These are phyloP conservation scores for Dalbergia oliveri DNA, from an alignment of 306 rosid species.

Conservation along the genomic window DNA sequence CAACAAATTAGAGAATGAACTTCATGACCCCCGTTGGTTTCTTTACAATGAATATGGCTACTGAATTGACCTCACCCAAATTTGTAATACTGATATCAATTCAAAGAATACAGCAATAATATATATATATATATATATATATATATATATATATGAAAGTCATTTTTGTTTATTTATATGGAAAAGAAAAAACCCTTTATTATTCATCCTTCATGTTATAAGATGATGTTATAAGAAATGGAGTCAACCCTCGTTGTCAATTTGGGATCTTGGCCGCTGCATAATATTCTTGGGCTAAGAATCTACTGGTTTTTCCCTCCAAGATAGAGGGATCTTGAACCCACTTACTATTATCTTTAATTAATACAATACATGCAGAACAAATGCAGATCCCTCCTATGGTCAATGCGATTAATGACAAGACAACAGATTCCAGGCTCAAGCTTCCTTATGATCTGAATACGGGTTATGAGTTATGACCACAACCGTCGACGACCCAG, in stretches of 20 bases:
- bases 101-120: neutral
- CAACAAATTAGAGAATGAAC: slow-evolving; percentile 15
- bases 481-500: neutral
- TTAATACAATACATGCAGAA: slow-evolving; percentile 12
- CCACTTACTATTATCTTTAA: neutral
- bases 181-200: neutral
- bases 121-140: too few relatives aligned
- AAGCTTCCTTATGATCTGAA: neutral
- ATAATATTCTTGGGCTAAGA: neutral
- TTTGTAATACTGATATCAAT: neutral
- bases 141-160: too few relatives aligned
- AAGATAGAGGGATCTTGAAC: neutral
- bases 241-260: neutral
- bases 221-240: slow-evolving; percentile 7
- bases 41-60: neutral
- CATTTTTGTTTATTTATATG: neutral
- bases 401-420: slow-evolving; percentile 13
- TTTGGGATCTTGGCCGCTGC: neutral
- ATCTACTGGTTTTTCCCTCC: neutral
- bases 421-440: neutral
- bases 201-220: neutral
- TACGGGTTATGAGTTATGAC: neutral
- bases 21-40: neutral
- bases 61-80: neutral
- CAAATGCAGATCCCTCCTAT: neutral